phyloP scores from a whole-genome alignment of 495 filamentous ascomycete genomes.

The Penicillium bialowiezense region DNA sequence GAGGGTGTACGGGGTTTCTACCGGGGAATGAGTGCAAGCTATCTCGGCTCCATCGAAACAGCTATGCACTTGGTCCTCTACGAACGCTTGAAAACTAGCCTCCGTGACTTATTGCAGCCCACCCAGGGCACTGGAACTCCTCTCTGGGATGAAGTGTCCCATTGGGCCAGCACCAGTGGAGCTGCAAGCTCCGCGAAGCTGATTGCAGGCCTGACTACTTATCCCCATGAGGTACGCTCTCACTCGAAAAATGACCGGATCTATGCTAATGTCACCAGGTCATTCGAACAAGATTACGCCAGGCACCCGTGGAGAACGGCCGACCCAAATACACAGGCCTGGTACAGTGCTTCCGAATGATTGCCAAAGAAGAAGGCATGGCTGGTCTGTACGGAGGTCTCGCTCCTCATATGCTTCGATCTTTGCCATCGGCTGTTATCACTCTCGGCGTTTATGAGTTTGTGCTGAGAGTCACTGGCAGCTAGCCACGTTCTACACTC shows the following conservation, averaged over 20 bases:
- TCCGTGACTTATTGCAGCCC: slow-evolving; percentile 54
- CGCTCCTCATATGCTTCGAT: slow-evolving; percentile 81
- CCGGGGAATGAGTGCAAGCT: slow-evolving; percentile 82
- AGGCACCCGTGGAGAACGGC: slow-evolving; percentile 72
- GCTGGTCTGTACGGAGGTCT: slow-evolving; percentile 79
- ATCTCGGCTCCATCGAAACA: slow-evolving; percentile 80
- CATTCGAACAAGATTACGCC: slow-evolving; percentile 74
- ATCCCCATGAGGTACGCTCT: slow-evolving; percentile 77
- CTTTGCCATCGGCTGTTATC: slow-evolving; percentile 84
- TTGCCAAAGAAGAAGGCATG: slow-evolving; percentile 83
- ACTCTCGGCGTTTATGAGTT: slow-evolving; percentile 92
- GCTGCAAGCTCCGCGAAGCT: slow-evolving; percentile 82
- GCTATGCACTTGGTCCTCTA: slow-evolving; percentile 87
- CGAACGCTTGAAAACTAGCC: slow-evolving; percentile 71
- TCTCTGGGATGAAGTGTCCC: slow-evolving; percentile 26
- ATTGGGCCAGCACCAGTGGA: slow-evolving; percentile 50
- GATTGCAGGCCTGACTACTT: slow-evolving; percentile 73
- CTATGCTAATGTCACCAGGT: slow-evolving; percentile 46
- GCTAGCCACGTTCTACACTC: background rate
- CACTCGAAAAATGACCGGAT: slow-evolving; percentile 5
- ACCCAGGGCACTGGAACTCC: slow-evolving; percentile 26
- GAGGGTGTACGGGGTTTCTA: slow-evolving; percentile 80
- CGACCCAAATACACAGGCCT: slow-evolving; percentile 78
- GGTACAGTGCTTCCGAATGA: slow-evolving; percentile 73
- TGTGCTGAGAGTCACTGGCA: slow-evolving; percentile 57